Base-by-base conservation (phyloP, 2,329 filamentous ascomycete species). In the Verticillium alfalfae region DNA sequence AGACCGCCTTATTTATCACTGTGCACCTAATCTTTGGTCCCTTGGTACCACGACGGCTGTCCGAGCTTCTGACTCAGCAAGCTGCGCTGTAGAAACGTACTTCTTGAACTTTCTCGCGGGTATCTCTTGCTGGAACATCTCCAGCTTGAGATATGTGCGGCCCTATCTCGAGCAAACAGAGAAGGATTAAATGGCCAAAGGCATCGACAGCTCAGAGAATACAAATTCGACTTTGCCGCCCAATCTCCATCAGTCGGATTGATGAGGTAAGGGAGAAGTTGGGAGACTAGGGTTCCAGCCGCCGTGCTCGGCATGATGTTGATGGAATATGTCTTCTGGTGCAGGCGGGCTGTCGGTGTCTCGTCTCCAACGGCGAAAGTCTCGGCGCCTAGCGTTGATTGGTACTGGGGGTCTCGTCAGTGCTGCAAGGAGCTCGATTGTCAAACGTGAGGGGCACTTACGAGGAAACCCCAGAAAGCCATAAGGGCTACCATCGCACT, bases 201-300 rank as follows among this genome's bases (percentile, higher is more conserved):
- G 62, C 37, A 67, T 62, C 7, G 62, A 54, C 2, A 73, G 65
- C 0, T 67, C 75, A 1, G 71, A 72, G 64, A 76, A 79, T 1
- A 79, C 67, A 41, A 79, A 80, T 0, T 70, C 70, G 0, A 75
- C 75, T 66, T 78, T 79, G 1, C 72, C 75, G 5, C 74, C 74
- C 0, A 79, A 5, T 77, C 73, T 0, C 66, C 69, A 16, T 68
- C 67, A 38, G 72, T 70, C 0, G 65, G 63, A 36, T 70, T 71
- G 31, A 68, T 73, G 0, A 73, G 60, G 38, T 69, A 66, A 0
- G 72, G 71, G 2, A 73, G 18, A 1, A 68, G 56, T 36, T 63
- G 62, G 3, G 57, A 57, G 7, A 61, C 62, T 15, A 63, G 31
- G 5, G 56, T 57, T 1, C 38, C 60, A 1, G 62, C 60, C 0